These are phyloP conservation scores for Lentinus tigrinus DNA, from an alignment of 768 basidiomycete species.

Conservation along the genomic window DNA sequence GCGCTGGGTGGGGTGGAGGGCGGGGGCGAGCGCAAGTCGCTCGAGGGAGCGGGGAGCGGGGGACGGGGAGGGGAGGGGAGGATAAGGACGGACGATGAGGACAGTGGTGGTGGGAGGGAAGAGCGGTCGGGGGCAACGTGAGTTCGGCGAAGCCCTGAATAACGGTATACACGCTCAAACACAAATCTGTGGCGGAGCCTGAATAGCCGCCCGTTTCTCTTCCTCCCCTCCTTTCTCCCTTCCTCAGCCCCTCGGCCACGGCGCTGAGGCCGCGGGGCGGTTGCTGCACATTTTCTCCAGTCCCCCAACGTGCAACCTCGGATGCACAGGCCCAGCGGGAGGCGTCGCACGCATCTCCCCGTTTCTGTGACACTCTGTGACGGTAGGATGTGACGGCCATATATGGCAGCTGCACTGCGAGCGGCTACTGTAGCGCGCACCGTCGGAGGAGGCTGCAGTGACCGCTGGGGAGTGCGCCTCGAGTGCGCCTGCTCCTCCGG, in stretches of 20 bases:
- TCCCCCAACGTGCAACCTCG: too few relatives aligned
- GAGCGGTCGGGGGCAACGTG: slow-evolving; percentile 23
- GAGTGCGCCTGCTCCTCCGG: not conserved
- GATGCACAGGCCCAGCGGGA: not conserved
- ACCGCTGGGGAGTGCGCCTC: not conserved
- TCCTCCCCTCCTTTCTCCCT: not conserved
- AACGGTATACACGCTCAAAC: slow-evolving; percentile 25
- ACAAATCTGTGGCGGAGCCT: slow-evolving; percentile 24
- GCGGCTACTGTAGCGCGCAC: not conserved
- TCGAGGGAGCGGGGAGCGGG: slow-evolving; percentile 16
- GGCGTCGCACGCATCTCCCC: not conserved
- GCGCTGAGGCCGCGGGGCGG: not conserved
- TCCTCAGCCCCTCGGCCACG: not conserved
- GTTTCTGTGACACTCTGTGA: slow-evolving; percentile 6
- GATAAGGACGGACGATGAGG: slow-evolving; percentile 23
- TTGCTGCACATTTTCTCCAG: not conserved
- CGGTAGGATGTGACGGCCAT: slow-evolving; percentile 14
- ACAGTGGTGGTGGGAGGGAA: slow-evolving; percentile 26
- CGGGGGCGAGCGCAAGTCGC: slow-evolving; percentile 23
- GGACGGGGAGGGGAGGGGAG: slow-evolving; percentile 14
- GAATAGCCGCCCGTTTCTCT: slow-evolving; percentile 13
- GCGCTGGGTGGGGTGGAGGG: slow-evolving; percentile 12
- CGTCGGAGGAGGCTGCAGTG: not conserved
- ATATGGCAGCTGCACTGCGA: slow-evolving; percentile 5
- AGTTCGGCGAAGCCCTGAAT: slow-evolving; percentile 23